Evolutionary conservation across 106 monocot genomes (phyloP).

Genomic region (Narthecium ossifragum): DNA sequence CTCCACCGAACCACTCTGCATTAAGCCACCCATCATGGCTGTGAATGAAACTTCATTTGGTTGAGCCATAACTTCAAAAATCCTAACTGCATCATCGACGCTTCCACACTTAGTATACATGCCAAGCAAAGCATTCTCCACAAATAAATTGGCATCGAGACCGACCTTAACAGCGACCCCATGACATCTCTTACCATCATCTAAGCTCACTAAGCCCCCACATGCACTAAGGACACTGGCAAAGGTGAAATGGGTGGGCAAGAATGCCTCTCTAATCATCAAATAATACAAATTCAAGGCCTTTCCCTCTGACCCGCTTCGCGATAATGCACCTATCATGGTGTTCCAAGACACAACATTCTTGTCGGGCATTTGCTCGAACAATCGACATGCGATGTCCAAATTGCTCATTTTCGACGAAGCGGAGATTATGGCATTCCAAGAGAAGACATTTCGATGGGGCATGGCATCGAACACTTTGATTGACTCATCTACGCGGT

Average conservation of each 20-base stretch:
- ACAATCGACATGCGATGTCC: constrained; percentile 37
- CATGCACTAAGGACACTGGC: constrained; percentile 71
- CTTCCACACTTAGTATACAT: constrained; percentile 70
- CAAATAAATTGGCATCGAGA: constrained; percentile 43
- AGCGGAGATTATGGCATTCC: constrained; percentile 57
- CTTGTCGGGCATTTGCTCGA: constrained; percentile 64
- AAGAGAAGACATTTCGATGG: constrained; percentile 62
- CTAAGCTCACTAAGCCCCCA: constrained; percentile 28
- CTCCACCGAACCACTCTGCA: constrained; percentile 30
- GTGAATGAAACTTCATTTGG: constrained; percentile 91
- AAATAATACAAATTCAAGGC: constrained; percentile 44
- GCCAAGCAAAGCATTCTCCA: constrained; percentile 70
- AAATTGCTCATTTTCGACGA: constrained; percentile 28
- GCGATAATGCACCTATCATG: constrained; percentile 35
- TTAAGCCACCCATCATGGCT: constrained; percentile 78
- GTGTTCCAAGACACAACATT: constrained; percentile 90
- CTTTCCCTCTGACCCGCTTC: constrained; percentile 19
- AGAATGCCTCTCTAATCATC: constrained; percentile 51
- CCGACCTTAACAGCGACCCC: constrained; percentile 57
- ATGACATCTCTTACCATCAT: constrained; percentile 51
- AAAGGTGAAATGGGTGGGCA: constrained; percentile 68
- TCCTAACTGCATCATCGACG: constrained; percentile 33
- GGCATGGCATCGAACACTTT: constrained; percentile 39
- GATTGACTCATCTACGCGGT: constrained; percentile 19
- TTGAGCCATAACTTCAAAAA: constrained; percentile 46